These are phyloP conservation scores for Smittium culicis DNA, from an alignment of 371 early-diverging fungal genomes.

Conservation along the genomic window DNA sequence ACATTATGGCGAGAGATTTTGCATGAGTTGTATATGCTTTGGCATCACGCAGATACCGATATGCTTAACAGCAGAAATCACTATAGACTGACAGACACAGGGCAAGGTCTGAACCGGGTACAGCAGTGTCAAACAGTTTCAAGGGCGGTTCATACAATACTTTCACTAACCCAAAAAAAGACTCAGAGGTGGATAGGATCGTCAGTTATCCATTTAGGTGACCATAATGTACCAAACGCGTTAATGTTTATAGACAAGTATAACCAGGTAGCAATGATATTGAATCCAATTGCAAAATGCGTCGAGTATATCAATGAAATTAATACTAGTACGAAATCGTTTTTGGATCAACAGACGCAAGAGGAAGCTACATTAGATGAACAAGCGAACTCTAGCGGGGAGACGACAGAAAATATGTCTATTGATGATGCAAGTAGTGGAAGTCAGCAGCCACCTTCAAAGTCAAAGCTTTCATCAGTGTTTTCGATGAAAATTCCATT, in stretches of 20 bases:
- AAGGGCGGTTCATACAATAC: conserved; percentile 72
- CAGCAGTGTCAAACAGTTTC: conserved; percentile 70
- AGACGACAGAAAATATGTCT: not conserved
- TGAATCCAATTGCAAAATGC: conserved; percentile 70
- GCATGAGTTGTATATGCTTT: conserved; percentile 92
- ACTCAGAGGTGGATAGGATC: conserved; percentile 88
- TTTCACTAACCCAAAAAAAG: conserved; percentile 71
- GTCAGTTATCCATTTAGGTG: conserved; percentile 89
- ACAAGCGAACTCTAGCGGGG: not conserved
- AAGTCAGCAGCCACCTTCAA: not conserved
- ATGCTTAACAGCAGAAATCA: conserved; percentile 49
- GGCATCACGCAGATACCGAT: conserved; percentile 81
- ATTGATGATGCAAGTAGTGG: not conserved
- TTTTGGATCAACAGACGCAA: not conserved
- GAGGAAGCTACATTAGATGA: not conserved
- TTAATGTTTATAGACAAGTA: conserved; percentile 96
- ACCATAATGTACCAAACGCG: conserved; percentile 82
- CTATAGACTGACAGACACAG: conserved; percentile 85
- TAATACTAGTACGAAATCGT: not conserved
- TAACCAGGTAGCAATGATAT: conserved; percentile 86
- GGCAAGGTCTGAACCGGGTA: conserved; percentile 86
- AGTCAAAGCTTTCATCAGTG: not conserved
- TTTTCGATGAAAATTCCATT: conserved; percentile 8
- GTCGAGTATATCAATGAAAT: conserved; percentile 50
- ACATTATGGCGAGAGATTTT: conserved; percentile 87